Evolutionary conservation across 345 rosid genomes (phyloP), one percentile per base, ranked within the genome.

Genomic region (Ceriops tagal): DNA sequence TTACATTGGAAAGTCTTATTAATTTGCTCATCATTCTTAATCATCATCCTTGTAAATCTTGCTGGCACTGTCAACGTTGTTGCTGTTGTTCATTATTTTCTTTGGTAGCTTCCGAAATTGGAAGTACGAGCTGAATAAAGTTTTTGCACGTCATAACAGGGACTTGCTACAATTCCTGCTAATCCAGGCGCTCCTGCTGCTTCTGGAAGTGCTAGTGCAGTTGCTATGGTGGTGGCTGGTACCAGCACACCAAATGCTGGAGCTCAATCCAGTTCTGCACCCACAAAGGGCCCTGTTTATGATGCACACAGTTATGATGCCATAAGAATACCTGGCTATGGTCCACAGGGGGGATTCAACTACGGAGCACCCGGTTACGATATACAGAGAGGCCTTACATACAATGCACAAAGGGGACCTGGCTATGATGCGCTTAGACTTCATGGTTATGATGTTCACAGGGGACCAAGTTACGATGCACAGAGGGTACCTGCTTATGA

Each of bases 231-330:
- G 61, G 77, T 75, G 73, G 46, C 74, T 31, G 71, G 78, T 69
- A 67, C 70, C 19, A 69, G 77, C 39, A 64, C 82, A n/a, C 69
- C 81, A 62, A 84, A 82, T 69, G 78, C 65, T 53, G 92, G 91
- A 75, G 67, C 80, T 77, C 98, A 87, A 59, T 74, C 86, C 60
- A 85, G 87, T n/a, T 67, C 81, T 24, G 80, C 66, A 64, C 81
- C 89, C 72, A 52, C 80, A 72, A 83, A 63, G 69, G 81, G 60
- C 52, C 77, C 84, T n/a, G 81, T 71, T 71, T 80, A 83, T 51
- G 79, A 75, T 18, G 43, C 57, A 35, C 20, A 39, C 8, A 63
- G 46, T 6, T 62, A 62, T 63, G 68, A 71, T 56, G 31, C 63
- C 1, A 5, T 9, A 61, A 61, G 65, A 61, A 19, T 34, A n/a